A percentile compares a stretch with the other conserved stretches of the same genome.
Evolutionary conservation across 345 rosid species (phyloP).

Genomic region (Populus alba): DNA sequence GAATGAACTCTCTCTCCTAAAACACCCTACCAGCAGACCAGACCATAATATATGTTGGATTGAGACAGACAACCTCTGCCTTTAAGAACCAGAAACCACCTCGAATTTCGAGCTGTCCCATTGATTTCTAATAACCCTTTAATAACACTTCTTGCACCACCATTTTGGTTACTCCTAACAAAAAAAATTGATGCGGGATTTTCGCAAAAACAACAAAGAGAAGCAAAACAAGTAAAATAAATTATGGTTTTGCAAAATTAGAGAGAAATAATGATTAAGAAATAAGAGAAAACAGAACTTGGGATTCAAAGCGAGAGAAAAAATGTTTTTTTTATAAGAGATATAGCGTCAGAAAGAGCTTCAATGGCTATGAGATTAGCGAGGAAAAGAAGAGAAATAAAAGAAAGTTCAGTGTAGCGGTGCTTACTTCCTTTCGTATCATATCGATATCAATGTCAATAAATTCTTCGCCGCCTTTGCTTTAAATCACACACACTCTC

Average conservation of each 20-base stretch:
- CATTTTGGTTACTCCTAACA: too few species aligned
- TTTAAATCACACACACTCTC: conserved; percentile 39
- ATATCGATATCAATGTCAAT: conserved; percentile 16
- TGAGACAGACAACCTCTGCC: conserved; percentile 31
- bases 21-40: conserved; percentile 21
- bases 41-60: conserved; percentile 42
- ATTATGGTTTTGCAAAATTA: not conserved
- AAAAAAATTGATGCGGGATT: not conserved
- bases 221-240: not conserved
- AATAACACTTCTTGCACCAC: conserved; percentile 1
- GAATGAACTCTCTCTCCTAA: not conserved
- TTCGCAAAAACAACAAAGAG: not conserved
- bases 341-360: not conserved
- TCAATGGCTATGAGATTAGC: not conserved
- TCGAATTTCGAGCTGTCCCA: conserved; percentile 37
- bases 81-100: conserved; percentile 11
- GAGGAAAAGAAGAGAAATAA: not conserved
- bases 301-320: not conserved
- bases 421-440: not conserved
- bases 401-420: not conserved
- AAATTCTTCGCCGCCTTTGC: conserved; percentile 78
- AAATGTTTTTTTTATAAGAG: not conserved
- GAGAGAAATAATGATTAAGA: not conserved
- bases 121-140: conserved; percentile 20
- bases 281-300: not conserved